Percentiles rank a stretch among this genome's conserved stretches.
These are phyloP conservation scores for Heliocybe sulcata DNA, from an alignment of 1,284 basidiomycete species.

Conservation along the genomic window DNA sequence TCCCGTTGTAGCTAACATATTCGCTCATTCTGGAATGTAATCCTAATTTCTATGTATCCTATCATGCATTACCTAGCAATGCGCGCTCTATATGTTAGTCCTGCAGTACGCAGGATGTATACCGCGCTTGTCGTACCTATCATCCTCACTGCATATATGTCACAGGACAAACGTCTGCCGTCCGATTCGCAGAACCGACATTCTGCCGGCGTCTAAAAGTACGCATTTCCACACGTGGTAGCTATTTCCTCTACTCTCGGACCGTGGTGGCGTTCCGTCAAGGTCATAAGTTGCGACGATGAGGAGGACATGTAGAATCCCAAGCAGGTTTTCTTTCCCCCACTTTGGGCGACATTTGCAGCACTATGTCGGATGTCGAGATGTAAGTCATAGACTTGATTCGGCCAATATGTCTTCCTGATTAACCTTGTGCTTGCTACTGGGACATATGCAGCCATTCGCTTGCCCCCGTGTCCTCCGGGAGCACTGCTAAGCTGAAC, in stretches of 20 bases:
- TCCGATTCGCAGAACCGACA: background rate
- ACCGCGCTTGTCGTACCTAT: no score
- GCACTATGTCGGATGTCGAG: background rate
- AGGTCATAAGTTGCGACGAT: conserved; percentile 1
- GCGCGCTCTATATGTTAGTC: no score
- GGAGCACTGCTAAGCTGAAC: conserved; percentile 48
- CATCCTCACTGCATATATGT: background rate
- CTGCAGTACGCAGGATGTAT: no score
- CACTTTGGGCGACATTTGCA: background rate
- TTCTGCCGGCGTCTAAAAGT: background rate
- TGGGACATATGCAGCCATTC: conserved; percentile 1
- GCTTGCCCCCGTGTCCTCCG: conserved; percentile 1
- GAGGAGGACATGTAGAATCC: background rate
- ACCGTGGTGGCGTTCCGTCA: conserved; percentile 1
- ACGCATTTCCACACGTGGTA: background rate
- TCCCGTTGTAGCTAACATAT: no score
- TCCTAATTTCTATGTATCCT: no score
- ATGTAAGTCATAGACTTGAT: background rate
- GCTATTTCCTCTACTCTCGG: background rate
- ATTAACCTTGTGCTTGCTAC: no score
- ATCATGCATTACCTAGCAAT: no score
- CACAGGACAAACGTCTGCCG: background rate
- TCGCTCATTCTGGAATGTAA: no score
- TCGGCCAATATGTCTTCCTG: background rate
- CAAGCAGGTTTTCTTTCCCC: background rate